Evolutionary conservation across 768 basidiomycete species (phyloP).

Genomic region (Cystoderma amianthinum): DNA sequence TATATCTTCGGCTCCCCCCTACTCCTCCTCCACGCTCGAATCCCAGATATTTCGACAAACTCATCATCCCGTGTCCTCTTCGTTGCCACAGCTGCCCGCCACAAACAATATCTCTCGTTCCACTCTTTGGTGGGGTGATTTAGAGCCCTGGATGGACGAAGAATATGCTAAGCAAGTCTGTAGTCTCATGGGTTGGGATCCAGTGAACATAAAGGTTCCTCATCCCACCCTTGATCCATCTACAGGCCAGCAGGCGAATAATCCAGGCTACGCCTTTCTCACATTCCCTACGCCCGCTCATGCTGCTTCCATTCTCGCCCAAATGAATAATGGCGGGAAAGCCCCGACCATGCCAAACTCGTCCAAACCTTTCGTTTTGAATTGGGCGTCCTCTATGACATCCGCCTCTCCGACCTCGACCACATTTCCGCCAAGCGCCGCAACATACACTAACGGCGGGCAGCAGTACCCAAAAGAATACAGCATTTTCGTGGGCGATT

Average conservation of each 20-base stretch:
- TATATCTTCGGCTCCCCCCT: constrained; percentile 12
- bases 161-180: constrained; percentile 89
- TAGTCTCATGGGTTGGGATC: constrained; percentile 82
- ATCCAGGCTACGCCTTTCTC: constrained; percentile 84
- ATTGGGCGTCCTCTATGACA: constrained; percentile 54
- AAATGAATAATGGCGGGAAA: constrained; percentile 44
- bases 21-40: constrained; percentile 19
- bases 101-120: constrained; percentile 27
- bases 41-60: constrained; percentile 18
- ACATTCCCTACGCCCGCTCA: constrained; percentile 71
- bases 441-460: constrained; percentile 22
- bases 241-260: constrained; percentile 65
- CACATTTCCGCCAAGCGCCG: constrained; percentile 20
- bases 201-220: constrained; percentile 67
- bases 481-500: constrained; percentile 91
- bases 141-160: constrained; percentile 98
- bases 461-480: constrained; percentile 79
- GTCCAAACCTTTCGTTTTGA: constrained; percentile 70
- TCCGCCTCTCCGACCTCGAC: constrained; percentile 21
- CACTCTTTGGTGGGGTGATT: constrained; percentile 81
- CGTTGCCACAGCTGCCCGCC: constrained; percentile 11
- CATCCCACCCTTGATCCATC: constrained; percentile 49
- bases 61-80: constrained; percentile 14
- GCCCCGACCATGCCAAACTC: constrained; percentile 82
- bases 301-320: constrained; percentile 64